Conservation (phyloP, 176 grass and related monocot species). For the Oryza coarctata region DNA sequence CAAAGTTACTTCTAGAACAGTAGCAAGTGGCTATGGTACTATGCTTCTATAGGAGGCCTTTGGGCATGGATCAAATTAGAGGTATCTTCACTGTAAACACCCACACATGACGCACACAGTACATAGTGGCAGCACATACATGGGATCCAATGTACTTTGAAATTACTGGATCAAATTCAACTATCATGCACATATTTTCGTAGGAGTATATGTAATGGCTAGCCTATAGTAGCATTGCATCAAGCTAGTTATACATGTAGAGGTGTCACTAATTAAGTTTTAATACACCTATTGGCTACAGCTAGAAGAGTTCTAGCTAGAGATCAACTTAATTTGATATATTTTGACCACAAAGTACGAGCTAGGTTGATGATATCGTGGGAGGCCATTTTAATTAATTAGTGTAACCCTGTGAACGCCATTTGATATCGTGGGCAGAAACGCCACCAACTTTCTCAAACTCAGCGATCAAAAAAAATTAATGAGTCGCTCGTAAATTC, state of each 20-base stretch:
- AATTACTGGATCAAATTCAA: not conserved
- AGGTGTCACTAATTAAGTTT: not conserved
- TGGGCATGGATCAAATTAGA: not conserved
- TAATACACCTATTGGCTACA: not conserved
- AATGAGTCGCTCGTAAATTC: constrained; percentile 3
- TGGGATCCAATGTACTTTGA: not conserved
- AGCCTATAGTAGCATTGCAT: too few species aligned
- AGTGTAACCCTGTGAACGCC: not conserved
- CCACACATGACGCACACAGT: not conserved
- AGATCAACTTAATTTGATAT: not conserved
- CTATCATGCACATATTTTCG: too few species aligned
- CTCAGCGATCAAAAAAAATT: not conserved
- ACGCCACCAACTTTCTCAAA: constrained; percentile 27
- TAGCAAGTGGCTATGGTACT: not conserved
- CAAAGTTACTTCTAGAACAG: not conserved
- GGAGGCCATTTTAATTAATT: not conserved
- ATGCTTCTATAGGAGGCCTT: not conserved
- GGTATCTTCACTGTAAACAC: not conserved
- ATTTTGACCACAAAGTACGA: not conserved
- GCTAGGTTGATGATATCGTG: not conserved
- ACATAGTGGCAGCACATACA: not conserved
- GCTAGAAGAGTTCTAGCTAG: not conserved
- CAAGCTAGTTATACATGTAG: too few species aligned
- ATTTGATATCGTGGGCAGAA: not conserved
- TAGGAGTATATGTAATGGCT: too few species aligned